Evolutionary conservation across 1,284 basidiomycete genomes (phyloP), one percentile per base, ranked within the genome.

Genomic region (Cystobasidium slooffiae): DNA sequence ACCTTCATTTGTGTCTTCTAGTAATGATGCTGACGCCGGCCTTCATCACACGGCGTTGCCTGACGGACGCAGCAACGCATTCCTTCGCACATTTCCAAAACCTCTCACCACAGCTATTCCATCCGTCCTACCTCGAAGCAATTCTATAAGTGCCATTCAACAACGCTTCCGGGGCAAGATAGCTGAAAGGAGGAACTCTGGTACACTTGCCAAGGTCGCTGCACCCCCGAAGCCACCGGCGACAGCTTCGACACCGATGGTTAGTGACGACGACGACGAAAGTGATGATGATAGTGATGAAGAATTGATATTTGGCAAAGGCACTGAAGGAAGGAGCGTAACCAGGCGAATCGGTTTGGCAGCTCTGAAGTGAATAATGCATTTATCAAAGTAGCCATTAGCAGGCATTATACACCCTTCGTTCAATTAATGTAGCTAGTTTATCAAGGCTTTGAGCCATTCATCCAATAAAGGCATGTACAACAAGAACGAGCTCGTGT

Each of bases 321-420:
- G 44, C 44, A 24, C 61, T 46, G 61, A n/a, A n/a, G 10, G 31
- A 12, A 8, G 22, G n/a, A 37, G 22, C 31, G 47, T 37, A 20
- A 20, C 43, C 18, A 46, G 61, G 47, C 61, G 43, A 12, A 14
- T 63, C 47, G 61, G 61, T 14, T 44, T 63, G 43, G 61, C 61
- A 24, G 46, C 12, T 41, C 14, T 47, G 44, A 12, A n/a, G 24
- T 49, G 47, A 51, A 20, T 51, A 51, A 51, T 16, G 47, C 14
- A 47, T n/a, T n/a, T 12, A 49, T 44, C 8, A 24, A n/a, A 46
- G 39, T 16, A 37, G 53, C n/a, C 10, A 55, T n/a, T 20, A 16
- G 12, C 14, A 12, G 22, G 10, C 24, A 22, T 3, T 39, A 14
- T 59, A 39, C 39, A 59, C 56, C 56, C 22, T 10, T 39, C 22